phyloP scores from a whole-genome alignment of 495 filamentous ascomycete species.

The Ascodesmis nigricans region DNA sequence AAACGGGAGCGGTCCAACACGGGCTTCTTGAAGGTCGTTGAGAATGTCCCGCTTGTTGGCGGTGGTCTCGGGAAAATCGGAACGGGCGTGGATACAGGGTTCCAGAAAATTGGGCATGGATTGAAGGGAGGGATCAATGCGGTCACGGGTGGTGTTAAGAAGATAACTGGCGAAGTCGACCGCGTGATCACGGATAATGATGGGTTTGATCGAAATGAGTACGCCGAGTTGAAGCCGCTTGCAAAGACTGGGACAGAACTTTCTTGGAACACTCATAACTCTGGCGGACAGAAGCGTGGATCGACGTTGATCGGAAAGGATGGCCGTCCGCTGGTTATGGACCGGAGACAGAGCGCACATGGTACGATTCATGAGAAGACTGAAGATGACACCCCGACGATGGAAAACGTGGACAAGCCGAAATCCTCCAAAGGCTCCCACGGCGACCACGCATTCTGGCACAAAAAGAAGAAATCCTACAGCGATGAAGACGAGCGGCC shows the following conservation, averaged over 20 bases:
- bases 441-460: slow-evolving; percentile 3
- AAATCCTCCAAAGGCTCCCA: not conserved
- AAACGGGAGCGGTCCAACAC: slow-evolving; percentile 25
- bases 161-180: slow-evolving; percentile 11
- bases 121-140: slow-evolving; percentile 17
- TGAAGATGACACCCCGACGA: not conserved
- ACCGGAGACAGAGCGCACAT: slow-evolving; percentile 1
- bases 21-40: slow-evolving; percentile 25
- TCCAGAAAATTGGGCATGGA: slow-evolving; percentile 38
- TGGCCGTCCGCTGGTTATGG: not conserved
- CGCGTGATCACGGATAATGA: not conserved
- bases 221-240: not conserved
- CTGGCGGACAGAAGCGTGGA: slow-evolving; percentile 12
- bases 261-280: not conserved
- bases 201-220: not conserved
- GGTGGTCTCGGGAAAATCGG: slow-evolving; percentile 6
- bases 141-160: slow-evolving; percentile 13
- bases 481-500: slow-evolving; percentile 16
- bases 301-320: slow-evolving; percentile 11
- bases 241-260: not conserved
- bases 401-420: too few relatives aligned
- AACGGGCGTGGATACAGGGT: slow-evolving; percentile 31
- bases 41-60: not conserved
- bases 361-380: slow-evolving; percentile 5
- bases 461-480: slow-evolving; percentile 18